Conservation (phyloP, 2,329 filamentous ascomycete species). For the Hypoxylon sp. region DNA sequence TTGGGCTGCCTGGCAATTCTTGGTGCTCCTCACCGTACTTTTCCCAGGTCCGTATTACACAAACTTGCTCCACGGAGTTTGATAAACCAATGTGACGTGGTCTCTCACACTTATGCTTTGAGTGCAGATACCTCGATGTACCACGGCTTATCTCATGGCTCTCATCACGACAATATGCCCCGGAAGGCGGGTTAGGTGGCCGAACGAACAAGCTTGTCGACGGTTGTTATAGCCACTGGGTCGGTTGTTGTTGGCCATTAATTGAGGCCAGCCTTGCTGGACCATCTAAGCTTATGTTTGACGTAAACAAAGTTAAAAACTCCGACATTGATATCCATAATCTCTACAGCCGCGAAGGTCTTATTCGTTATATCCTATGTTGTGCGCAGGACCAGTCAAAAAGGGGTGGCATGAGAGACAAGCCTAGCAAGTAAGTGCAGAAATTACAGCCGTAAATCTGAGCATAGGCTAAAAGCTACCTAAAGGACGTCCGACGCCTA, state of each 20-base stretch:
- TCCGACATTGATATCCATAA: slow-evolving; percentile 48
- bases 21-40: slow-evolving; percentile 80
- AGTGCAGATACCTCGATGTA: slow-evolving; percentile 79
- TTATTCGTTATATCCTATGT: slow-evolving; percentile 89
- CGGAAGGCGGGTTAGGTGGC: slow-evolving; percentile 93
- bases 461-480: slow-evolving; percentile 41
- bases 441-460: slow-evolving; percentile 34
- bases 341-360: slow-evolving; percentile 82
- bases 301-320: slow-evolving; percentile 42
- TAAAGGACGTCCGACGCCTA: slow-evolving; percentile 84
- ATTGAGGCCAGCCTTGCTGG: slow-evolving; percentile 83
- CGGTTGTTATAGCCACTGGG: slow-evolving; percentile 98
- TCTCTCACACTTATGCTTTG: slow-evolving; percentile 45
- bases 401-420: slow-evolving; percentile 89
- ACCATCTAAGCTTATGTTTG: slow-evolving; percentile 53
- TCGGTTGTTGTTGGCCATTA: slow-evolving; percentile 93
- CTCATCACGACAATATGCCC: slow-evolving; percentile 87
- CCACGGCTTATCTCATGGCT: slow-evolving; percentile 87
- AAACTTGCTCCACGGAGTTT: slow-evolving; percentile 55
- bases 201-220: slow-evolving; percentile 98
- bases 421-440: slow-evolving; percentile 84
- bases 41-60: slow-evolving; percentile 73
- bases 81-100: slow-evolving; percentile 54
- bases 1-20: slow-evolving; percentile 90
- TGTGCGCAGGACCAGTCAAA: slow-evolving; percentile 83